Conservation (phyloP, 163 green algal species). For the Picocystis sp. region DNA sequence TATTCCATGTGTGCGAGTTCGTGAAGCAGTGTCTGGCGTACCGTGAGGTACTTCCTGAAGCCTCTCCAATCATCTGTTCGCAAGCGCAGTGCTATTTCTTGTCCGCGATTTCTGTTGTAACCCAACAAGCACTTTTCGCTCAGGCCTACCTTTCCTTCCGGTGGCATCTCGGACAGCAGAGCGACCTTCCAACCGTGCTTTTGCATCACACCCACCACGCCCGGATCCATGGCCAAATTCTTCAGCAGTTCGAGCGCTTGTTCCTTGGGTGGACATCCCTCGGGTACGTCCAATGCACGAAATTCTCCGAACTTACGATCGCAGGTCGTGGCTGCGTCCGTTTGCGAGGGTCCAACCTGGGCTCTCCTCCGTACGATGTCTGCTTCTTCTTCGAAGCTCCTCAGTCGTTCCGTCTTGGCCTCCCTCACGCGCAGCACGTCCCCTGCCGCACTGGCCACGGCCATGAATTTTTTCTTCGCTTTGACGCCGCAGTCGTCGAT, state of each 20-base stretch:
- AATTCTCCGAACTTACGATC: conserved; percentile 5
- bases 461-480: too few species aligned
- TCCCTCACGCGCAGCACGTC: too few species aligned
- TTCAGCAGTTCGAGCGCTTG: conserved; percentile 36
- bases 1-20: conserved; percentile 78
- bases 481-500: too few species aligned
- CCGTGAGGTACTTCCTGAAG: conserved; percentile 34
- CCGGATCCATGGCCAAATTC: conserved; percentile 28
- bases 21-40: conserved; percentile 67
- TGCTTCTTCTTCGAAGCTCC: too few species aligned
- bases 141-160: conserved; percentile 44
- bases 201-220: conserved; percentile 35
- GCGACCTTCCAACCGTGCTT: conserved; percentile 36
- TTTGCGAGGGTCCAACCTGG: too few species aligned
- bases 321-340: too few species aligned
- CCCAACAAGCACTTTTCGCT: conserved; percentile 47
- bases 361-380: too few species aligned
- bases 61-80: conserved; percentile 51
- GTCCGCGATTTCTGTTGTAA: conserved; percentile 59
- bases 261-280: conserved; percentile 9
- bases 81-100: conserved; percentile 55
- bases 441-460: too few species aligned
- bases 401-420: too few species aligned
- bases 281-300: conserved; percentile 1
- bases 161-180: conserved; percentile 49